Conservation (phyloP, 345 rosid genomes). For the Citrus sp. region DNA sequence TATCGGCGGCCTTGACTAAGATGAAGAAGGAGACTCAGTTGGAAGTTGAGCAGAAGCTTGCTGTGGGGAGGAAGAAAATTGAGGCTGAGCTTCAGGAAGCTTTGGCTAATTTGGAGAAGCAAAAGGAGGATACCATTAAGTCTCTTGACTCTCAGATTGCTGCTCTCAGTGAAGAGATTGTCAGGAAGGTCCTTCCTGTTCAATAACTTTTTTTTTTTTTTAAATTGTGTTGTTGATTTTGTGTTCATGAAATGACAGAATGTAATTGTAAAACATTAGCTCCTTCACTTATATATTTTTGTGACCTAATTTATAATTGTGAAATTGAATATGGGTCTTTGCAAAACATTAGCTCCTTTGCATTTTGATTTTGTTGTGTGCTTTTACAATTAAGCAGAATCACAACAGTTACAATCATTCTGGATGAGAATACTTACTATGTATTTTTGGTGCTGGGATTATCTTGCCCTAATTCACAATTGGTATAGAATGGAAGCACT, state of each 20-base stretch:
- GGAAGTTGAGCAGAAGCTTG: constrained; percentile 64
- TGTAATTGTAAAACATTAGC: not conserved
- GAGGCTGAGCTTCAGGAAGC: constrained; percentile 87
- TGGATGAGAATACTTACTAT: no score
- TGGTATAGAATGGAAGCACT: no score
- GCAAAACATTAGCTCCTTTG: no score
- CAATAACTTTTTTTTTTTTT: constrained; percentile 1
- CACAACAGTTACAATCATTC: no score
- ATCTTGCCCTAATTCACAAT: no score
- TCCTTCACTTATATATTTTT: not conserved
- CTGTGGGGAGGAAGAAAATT: constrained; percentile 68
- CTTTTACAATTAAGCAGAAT: no score
- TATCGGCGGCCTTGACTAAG: constrained; percentile 77
- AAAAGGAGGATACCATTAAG: constrained; percentile 75
- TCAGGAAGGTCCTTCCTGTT: constrained; percentile 84
- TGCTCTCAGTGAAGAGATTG: constrained; percentile 75
- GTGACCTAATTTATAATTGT: not conserved
- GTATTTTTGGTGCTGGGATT: no score
- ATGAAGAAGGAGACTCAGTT: constrained; percentile 90
- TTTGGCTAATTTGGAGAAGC: constrained; percentile 63
- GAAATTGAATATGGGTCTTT: not conserved
- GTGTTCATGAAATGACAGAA: not conserved
- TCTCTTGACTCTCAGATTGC: constrained; percentile 84
- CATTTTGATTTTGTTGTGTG: no score
- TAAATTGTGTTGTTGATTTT: not conserved